Conservation (phyloP, 2,329 filamentous ascomycete genomes). For the Clarireedia sp. region DNA sequence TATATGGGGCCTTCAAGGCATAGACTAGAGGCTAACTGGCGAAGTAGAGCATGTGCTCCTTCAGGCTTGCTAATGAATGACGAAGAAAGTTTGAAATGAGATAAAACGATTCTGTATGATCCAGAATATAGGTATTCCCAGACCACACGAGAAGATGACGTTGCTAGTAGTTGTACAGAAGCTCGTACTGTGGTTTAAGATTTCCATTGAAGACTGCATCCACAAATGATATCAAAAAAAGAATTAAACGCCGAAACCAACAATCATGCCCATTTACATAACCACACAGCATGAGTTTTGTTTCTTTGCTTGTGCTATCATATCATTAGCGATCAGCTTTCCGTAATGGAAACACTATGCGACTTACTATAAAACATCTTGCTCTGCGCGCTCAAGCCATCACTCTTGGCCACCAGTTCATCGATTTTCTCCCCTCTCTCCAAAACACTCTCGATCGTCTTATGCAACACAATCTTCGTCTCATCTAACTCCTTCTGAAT, state of each 20-base stretch:
- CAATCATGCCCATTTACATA: constrained; percentile 43
- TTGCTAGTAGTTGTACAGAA: background rate
- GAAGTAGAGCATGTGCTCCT: constrained; percentile 16
- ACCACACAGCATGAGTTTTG: constrained; percentile 69
- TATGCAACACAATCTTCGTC: constrained; percentile 94
- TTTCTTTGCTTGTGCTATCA: constrained; percentile 61
- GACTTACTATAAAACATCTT: constrained; percentile 91
- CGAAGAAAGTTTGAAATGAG: constrained; percentile 1
- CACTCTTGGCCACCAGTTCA: constrained; percentile 85
- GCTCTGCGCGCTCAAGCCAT: constrained; percentile 80
- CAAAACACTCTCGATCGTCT: constrained; percentile 84
- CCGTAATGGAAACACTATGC: background rate
- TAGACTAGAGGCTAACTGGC: constrained; percentile 1
- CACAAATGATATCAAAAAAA: constrained; percentile 13
- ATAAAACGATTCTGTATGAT: background rate
- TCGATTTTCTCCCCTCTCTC: constrained; percentile 97
- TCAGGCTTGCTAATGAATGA: constrained; percentile 1
- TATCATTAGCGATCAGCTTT: constrained; percentile 8
- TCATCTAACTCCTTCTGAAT: constrained; percentile 96
- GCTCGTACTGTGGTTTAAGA: constrained; percentile 4
- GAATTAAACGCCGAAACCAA: constrained; percentile 11
- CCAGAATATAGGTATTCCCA: background rate
- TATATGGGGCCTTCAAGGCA: background rate
- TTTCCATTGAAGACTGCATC: background rate
- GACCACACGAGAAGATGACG: background rate